Percentiles rank a stretch among this genome's conserved stretches.
Conservation (phyloP, 495 filamentous ascomycete genomes). For the Penicillium angulare region DNA sequence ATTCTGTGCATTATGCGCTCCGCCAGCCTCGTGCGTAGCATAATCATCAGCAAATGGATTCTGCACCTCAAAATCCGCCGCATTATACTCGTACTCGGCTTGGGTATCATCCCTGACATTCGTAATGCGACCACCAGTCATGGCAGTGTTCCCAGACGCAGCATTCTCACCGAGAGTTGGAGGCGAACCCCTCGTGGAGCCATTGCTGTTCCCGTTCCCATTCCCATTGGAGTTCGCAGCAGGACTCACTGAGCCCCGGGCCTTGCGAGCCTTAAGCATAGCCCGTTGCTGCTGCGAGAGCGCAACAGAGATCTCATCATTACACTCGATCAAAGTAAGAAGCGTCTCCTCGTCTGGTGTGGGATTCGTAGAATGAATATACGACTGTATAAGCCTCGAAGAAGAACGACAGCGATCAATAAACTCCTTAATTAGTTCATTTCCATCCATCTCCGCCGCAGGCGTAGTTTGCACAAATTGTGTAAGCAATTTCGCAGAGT, state of each 20-base stretch:
- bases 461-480: slow-evolving; percentile 87
- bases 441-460: slow-evolving; percentile 66
- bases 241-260: slow-evolving; percentile 23
- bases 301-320: slow-evolving; percentile 78
- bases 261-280: slow-evolving; percentile 66
- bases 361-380: slow-evolving; percentile 77
- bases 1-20: slow-evolving; percentile 8
- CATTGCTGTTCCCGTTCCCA: too few relatives aligned
- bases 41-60: slow-evolving; percentile 46
- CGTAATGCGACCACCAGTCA: slow-evolving; percentile 12
- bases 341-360: slow-evolving; percentile 89
- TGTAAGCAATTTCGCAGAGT: slow-evolving; percentile 82
- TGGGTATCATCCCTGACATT: slow-evolving; percentile 6
- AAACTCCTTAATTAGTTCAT: slow-evolving; percentile 92
- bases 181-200: too few relatives aligned
- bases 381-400: slow-evolving; percentile 72
- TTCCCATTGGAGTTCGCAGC: neutral
- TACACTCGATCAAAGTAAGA: slow-evolving; percentile 88
- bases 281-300: slow-evolving; percentile 79
- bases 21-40: slow-evolving; percentile 18
- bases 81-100: slow-evolving; percentile 38
- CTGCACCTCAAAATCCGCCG: slow-evolving; percentile 44
- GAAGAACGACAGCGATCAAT: slow-evolving; percentile 81
- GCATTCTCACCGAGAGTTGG: neutral
- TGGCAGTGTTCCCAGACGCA: slow-evolving; percentile 12